These are phyloP conservation scores for Clarireedia homoeocarpa DNA, from an alignment of 2,329 filamentous ascomycete genomes.

Conservation along the genomic window DNA sequence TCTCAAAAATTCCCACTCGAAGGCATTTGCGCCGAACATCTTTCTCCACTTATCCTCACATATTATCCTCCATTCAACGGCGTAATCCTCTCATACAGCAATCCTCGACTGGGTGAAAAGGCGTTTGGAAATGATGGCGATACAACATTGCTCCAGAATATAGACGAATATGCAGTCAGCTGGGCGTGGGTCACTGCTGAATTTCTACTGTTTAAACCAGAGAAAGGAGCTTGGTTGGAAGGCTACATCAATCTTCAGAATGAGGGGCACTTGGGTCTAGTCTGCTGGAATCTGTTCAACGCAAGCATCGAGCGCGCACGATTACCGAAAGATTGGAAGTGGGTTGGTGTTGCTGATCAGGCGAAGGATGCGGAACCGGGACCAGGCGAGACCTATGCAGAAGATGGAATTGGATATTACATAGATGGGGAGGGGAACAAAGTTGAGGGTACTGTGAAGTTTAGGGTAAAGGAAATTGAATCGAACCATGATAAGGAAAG, in stretches of 20 bases:
- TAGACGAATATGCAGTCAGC: conserved; percentile 78
- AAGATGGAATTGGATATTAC: conserved; percentile 64
- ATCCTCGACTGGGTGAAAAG: conserved; percentile 55
- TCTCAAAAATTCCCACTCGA: conserved; percentile 64
- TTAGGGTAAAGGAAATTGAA: conserved; percentile 80
- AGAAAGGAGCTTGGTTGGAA: conserved; percentile 64
- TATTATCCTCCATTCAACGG: conserved; percentile 67
- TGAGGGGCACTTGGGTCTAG: conserved; percentile 79
- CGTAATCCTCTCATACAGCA: conserved; percentile 67
- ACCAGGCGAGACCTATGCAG: conserved; percentile 36
- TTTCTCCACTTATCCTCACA: conserved; percentile 66
- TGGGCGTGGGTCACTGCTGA: conserved; percentile 87
- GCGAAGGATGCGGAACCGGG: conserved; percentile 29
- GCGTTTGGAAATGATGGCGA: conserved; percentile 45
- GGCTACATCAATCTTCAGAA: conserved; percentile 81
- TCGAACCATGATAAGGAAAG: conserved; percentile 66
- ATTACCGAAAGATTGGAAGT: conserved; percentile 73
- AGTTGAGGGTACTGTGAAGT: conserved; percentile 63
- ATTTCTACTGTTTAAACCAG: conserved; percentile 74
- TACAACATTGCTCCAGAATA: conserved; percentile 41
- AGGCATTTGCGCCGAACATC: conserved; percentile 64
- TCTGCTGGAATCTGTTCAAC: conserved; percentile 89
- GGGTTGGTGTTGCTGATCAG: conserved; percentile 48
- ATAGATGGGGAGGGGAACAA: conserved; percentile 61
- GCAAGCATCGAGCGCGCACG: conserved; percentile 73